Conservation (phyloP, 2,329 filamentous ascomycete genomes). For the Fusarium chlamydosporum region DNA sequence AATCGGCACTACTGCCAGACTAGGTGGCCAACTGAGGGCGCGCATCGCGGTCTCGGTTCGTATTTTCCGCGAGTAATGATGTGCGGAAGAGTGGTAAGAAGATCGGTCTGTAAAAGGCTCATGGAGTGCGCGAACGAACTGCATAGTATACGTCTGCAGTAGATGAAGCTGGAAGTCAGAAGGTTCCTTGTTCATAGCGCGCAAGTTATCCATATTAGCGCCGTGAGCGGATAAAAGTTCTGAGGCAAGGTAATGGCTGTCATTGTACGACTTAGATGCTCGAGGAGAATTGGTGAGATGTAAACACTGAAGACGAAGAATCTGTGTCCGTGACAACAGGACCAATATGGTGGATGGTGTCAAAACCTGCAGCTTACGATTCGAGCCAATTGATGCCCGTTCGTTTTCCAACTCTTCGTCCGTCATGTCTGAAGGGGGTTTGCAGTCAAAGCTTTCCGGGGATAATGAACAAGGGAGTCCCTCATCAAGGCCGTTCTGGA, state of each 20-base stretch:
- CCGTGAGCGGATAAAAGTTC: neutral
- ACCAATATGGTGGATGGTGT: neutral
- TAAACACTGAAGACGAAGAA: neutral
- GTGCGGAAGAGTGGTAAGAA: neutral
- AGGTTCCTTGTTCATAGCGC: neutral
- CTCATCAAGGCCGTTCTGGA: constrained; percentile 1
- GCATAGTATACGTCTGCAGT: neutral
- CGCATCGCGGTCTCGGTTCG: neutral
- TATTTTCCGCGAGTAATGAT: neutral
- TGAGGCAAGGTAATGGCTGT: neutral
- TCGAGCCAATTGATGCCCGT: too few species aligned
- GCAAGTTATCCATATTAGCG: neutral
- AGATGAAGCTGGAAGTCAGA: neutral
- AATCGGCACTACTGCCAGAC: neutral
- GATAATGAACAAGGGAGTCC: neutral
- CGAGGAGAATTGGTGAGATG: neutral
- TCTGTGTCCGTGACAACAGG: neutral
- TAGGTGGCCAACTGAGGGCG: neutral
- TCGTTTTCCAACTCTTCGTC: neutral
- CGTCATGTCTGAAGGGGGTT: neutral
- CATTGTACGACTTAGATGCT: neutral
- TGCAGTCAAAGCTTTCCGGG: neutral
- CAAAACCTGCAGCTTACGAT: neutral
- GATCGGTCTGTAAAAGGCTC: neutral
- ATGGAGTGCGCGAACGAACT: neutral